A percentile compares a stretch with the other conserved stretches of the same genome.
These are phyloP conservation scores for Cicer cuneatum DNA, from an alignment of 306 rosid species.

Conservation along the genomic window DNA sequence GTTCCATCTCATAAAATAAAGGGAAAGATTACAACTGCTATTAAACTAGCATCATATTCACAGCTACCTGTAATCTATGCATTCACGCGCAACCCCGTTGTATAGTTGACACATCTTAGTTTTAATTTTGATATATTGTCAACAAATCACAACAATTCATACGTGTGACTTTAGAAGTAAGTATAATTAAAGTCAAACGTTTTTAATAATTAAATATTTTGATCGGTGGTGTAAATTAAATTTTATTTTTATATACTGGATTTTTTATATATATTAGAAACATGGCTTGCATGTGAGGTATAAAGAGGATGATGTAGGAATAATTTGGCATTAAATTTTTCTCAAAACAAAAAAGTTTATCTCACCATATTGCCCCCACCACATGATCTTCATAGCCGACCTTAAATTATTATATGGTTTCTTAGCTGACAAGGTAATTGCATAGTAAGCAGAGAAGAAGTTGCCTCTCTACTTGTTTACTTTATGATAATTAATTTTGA, in stretches of 20 bases:
- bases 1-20: too few relatives aligned
- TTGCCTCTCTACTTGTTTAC: constrained; percentile 3
- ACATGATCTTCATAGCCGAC: constrained; percentile 33
- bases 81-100: neutral
- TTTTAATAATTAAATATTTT: too few relatives aligned
- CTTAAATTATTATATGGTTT: constrained; percentile 23
- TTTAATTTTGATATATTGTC: neutral
- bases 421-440: constrained; percentile 37
- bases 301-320: constrained; percentile 30
- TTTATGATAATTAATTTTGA: neutral
- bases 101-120: neutral
- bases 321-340: constrained; percentile 37
- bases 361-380: constrained; percentile 31
- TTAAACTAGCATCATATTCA: too few relatives aligned
- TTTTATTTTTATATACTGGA: too few relatives aligned
- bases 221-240: too few relatives aligned
- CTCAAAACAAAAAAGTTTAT: constrained; percentile 12
- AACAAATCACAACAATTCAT: too few relatives aligned
- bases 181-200: too few relatives aligned
- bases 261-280: too few relatives aligned
- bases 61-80: neutral
- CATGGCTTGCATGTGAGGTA: neutral
- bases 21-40: too few relatives aligned
- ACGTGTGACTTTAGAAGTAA: too few relatives aligned
- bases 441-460: neutral